Evolutionary conservation across 2,329 filamentous ascomycete species (phyloP).

Genomic region (Helotiales sp.): DNA sequence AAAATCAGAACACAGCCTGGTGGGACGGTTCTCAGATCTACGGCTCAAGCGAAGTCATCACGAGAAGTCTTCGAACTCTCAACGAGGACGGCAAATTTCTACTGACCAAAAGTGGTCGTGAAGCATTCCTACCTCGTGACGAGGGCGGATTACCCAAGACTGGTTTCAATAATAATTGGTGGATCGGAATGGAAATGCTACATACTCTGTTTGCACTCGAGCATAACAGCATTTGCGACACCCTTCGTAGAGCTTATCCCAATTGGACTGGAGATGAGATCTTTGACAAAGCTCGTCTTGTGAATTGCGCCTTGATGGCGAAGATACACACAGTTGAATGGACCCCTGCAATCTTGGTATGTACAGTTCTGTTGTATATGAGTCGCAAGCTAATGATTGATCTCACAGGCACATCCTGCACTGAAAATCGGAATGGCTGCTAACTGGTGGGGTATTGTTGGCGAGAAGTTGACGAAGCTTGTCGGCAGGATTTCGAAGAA

Average conservation of each 20-base stretch:
- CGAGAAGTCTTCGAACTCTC: slow-evolving; percentile 13
- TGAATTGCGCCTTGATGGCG: slow-evolving; percentile 27
- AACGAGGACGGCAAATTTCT: slow-evolving; percentile 16
- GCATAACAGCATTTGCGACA: slow-evolving; percentile 26
- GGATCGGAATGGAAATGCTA: slow-evolving; percentile 26
- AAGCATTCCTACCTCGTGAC: slow-evolving; percentile 21
- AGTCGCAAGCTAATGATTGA: not conserved
- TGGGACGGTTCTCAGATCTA: slow-evolving; percentile 27
- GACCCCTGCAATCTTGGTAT: slow-evolving; percentile 25
- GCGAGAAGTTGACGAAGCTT: slow-evolving; percentile 23
- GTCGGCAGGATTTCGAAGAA: slow-evolving; percentile 24
- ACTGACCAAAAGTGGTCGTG: slow-evolving; percentile 16
- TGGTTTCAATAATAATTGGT: slow-evolving; percentile 29
- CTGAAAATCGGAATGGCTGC: slow-evolving; percentile 20
- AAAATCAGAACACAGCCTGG: slow-evolving; percentile 25
- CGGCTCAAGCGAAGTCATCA: slow-evolving; percentile 17
- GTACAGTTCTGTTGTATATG: not conserved
- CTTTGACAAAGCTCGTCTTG: slow-evolving; percentile 20
- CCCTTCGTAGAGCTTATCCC: slow-evolving; percentile 18
- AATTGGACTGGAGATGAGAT: slow-evolving; percentile 21
- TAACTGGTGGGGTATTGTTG: slow-evolving; percentile 28
- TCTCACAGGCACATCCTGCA: slow-evolving; percentile 9
- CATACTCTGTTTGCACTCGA: slow-evolving; percentile 28
- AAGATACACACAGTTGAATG: slow-evolving; percentile 28
- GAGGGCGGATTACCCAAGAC: slow-evolving; percentile 14